phyloP scores from a whole-genome alignment of 495 filamentous ascomycete species.

The Penicillium odoratum region DNA sequence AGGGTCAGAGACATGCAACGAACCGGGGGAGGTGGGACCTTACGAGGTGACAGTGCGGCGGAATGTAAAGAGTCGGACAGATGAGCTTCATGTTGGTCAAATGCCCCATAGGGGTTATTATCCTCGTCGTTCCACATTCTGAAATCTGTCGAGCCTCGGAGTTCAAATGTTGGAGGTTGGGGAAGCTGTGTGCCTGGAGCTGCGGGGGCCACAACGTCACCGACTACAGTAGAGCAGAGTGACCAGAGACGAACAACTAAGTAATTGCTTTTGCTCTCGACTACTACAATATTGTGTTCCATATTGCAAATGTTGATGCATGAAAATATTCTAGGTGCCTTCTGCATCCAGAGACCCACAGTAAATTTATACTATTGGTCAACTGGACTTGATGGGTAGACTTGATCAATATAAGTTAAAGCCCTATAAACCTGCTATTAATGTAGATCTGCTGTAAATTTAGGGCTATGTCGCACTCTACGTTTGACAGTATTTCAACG shows the following conservation, averaged over 20 bases:
- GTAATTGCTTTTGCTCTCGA: no score
- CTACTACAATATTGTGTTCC: no score
- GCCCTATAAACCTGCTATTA: no score
- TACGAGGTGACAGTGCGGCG: constrained; percentile 56
- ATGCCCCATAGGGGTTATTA: constrained; percentile 92
- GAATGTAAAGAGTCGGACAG: constrained; percentile 70
- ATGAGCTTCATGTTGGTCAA: constrained; percentile 77
- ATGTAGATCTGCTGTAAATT: no score
- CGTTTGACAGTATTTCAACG: no score
- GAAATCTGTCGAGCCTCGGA: constrained; percentile 11
- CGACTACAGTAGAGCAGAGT: constrained; percentile 7
- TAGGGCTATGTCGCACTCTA: no score
- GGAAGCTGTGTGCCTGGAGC: constrained; percentile 24
- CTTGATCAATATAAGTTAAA: no score
- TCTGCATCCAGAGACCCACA: no score
- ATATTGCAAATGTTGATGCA: no score
- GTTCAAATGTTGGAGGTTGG: constrained; percentile 10
- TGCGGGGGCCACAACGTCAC: constrained; percentile 34
- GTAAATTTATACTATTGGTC: no score
- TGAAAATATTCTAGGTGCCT: no score
- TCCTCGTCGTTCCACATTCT: constrained; percentile 81
- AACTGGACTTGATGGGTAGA: no score
- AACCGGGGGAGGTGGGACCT: constrained; percentile 18
- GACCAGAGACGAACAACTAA: constrained; percentile 6
- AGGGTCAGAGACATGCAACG: constrained; percentile 18